phyloP scores from a whole-genome alignment of 768 basidiomycete species.

The Mycena metata region DNA sequence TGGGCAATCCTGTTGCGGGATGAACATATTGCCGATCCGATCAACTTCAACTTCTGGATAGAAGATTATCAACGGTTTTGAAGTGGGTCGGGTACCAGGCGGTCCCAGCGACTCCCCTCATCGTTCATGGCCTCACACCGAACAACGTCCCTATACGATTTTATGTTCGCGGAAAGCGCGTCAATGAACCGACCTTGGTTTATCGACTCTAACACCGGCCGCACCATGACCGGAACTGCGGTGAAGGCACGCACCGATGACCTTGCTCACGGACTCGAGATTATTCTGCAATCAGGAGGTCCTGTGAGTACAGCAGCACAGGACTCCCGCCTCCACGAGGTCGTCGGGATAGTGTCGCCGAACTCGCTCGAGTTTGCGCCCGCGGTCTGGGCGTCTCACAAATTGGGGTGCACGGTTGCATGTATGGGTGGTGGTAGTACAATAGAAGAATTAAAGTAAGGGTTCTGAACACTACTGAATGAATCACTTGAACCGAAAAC shows the following conservation, averaged over 20 bases:
- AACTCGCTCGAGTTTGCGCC: constrained; percentile 17
- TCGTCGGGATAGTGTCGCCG: constrained; percentile 9
- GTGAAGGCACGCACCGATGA: neutral
- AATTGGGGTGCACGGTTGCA: constrained; percentile 19
- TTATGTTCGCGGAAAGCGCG: constrained; percentile 24
- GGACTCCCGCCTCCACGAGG: neutral
- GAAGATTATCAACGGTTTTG: no score
- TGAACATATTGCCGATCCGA: no score
- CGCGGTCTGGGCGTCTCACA: constrained; percentile 19
- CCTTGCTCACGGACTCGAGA: constrained; percentile 1
- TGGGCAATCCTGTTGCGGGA: no score
- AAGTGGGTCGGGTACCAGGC: no score
- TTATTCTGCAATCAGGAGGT: neutral
- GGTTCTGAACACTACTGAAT: neutral
- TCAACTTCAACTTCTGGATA: no score
- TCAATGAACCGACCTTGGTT: constrained; percentile 14
- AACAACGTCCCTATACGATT: constrained; percentile 19
- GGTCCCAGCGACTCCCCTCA: no score
- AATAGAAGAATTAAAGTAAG: constrained; percentile 10
- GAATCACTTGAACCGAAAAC: no score
- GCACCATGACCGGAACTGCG: neutral
- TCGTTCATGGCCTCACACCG: no score
- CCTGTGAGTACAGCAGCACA: neutral
- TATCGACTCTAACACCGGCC: neutral
- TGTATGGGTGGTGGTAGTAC: neutral